Percentiles rank a stretch among this genome's conserved stretches.
Conservation (phyloP, 352 stramenopile genomes). For the Phytopythium chamaehyphon region DNA sequence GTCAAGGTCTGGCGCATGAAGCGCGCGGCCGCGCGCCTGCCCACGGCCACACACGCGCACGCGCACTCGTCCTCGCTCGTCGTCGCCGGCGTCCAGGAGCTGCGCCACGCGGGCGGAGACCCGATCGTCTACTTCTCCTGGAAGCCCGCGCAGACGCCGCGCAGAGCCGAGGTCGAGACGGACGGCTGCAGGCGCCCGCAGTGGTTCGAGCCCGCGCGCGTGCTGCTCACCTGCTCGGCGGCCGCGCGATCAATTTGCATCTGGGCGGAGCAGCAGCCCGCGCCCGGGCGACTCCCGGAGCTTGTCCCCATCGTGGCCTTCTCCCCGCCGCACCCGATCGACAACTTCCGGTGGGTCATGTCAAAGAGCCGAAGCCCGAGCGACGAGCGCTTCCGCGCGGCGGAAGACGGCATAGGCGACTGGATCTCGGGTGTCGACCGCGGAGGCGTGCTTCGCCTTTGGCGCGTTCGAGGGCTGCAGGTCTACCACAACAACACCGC, state of each 20-base stretch:
- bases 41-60: background rate
- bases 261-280: conserved; percentile 44
- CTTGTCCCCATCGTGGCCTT: conserved; percentile 47
- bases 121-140: conserved; percentile 76
- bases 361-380: conserved; percentile 80
- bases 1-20: conserved; percentile 66
- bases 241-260: conserved; percentile 42
- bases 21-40: background rate
- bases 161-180: conserved; percentile 41
- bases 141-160: conserved; percentile 67
- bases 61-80: background rate
- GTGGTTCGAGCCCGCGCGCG: conserved; percentile 70
- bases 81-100: conserved; percentile 28
- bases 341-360: conserved; percentile 75
- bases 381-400: conserved; percentile 63
- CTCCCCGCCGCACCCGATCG: conserved; percentile 43
- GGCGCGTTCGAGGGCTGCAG: conserved; percentile 41
- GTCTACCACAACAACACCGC: conserved; percentile 10
- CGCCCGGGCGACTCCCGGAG: background rate
- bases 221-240: conserved; percentile 70
- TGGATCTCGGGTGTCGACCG: conserved; percentile 75
- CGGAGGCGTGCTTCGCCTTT: conserved; percentile 62
- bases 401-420: conserved; percentile 42
- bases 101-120: conserved; percentile 40
- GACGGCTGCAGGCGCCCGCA: conserved; percentile 55